These are phyloP conservation scores for Cokeromyces recurvatus DNA, from an alignment of 371 early-diverging fungal genomes.

Conservation along the genomic window DNA sequence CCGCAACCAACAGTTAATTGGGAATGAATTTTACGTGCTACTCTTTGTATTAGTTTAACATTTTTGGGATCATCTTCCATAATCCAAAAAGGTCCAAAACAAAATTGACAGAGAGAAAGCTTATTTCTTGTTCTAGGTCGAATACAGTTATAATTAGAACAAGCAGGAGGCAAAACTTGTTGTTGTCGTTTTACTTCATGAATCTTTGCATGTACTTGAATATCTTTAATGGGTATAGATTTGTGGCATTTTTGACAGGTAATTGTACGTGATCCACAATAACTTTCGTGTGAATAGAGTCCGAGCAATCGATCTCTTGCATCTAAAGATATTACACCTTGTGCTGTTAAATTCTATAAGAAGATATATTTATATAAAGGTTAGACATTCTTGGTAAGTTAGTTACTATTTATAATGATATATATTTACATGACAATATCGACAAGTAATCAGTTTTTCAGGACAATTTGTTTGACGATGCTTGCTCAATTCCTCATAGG, in stretches of 20 bases:
- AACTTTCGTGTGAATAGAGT: conserved; percentile 74
- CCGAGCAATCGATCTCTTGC: conserved; percentile 68
- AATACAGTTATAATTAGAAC: conserved; percentile 74
- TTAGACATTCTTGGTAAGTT: background rate
- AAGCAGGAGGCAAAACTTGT: conserved; percentile 51
- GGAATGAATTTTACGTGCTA: conserved; percentile 67
- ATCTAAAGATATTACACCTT: conserved; percentile 55
- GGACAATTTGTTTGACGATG: conserved; percentile 74
- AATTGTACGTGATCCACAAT: conserved; percentile 85
- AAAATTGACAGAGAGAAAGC: conserved; percentile 65
- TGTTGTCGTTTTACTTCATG: conserved; percentile 69
- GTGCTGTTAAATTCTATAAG: conserved; percentile 29
- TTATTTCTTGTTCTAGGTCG: conserved; percentile 33
- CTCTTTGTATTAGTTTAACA: conserved; percentile 66
- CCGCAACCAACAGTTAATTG: conserved; percentile 82
- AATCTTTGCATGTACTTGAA: conserved; percentile 65
- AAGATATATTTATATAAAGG: background rate
- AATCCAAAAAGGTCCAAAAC: conserved; percentile 84
- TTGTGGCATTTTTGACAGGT: conserved; percentile 71
- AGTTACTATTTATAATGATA: background rate
- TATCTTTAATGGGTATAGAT: conserved; percentile 76
- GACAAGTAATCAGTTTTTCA: conserved; percentile 73
- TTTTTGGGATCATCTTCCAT: conserved; percentile 74
- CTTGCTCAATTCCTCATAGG: conserved; percentile 49
- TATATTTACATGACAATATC: conserved; percentile 68